phyloP scores from a whole-genome alignment of 768 basidiomycete genomes.

The Suillus placidus region DNA sequence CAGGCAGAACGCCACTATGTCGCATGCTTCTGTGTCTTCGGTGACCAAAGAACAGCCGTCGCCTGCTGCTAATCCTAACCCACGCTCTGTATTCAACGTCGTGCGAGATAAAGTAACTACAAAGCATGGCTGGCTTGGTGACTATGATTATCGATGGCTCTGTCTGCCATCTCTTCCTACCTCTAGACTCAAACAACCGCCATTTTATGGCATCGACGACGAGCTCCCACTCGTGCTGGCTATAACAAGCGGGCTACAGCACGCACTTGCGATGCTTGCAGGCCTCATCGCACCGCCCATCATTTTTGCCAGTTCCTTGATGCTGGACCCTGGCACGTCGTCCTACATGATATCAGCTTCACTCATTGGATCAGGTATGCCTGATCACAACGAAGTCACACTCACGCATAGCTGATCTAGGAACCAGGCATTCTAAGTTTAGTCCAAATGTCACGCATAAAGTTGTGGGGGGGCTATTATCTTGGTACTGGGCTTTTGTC shows the following conservation, averaged over 20 bases:
- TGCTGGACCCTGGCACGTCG: constrained; percentile 57
- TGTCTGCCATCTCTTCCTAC: constrained; percentile 68
- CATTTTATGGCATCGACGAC: constrained; percentile 75
- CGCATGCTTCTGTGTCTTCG: constrained; percentile 13
- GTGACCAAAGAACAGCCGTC: constrained; percentile 22
- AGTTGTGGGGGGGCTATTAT: constrained; percentile 62
- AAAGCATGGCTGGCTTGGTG: constrained; percentile 77
- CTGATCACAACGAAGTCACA: constrained; percentile 8
- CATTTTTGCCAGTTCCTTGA: constrained; percentile 69
- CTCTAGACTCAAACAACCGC: constrained; percentile 46
- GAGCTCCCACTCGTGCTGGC: constrained; percentile 75
- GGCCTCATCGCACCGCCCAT: constrained; percentile 85
- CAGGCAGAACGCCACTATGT: constrained; percentile 4
- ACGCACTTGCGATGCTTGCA: constrained; percentile 81
- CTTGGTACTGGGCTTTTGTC: constrained; percentile 81
- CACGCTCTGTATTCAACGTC: constrained; percentile 8
- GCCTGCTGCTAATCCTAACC: constrained; percentile 15
- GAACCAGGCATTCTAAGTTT: constrained; percentile 71
- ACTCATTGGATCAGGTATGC: constrained; percentile 73
- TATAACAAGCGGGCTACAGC: constrained; percentile 72
- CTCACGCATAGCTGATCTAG: neutral
- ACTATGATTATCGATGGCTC: constrained; percentile 78
- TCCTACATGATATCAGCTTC: constrained; percentile 83
- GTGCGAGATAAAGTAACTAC: constrained; percentile 46
- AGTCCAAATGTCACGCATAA: constrained; percentile 76